Conservation (phyloP, 768 basidiomycete species). For the Boletus edulis region DNA sequence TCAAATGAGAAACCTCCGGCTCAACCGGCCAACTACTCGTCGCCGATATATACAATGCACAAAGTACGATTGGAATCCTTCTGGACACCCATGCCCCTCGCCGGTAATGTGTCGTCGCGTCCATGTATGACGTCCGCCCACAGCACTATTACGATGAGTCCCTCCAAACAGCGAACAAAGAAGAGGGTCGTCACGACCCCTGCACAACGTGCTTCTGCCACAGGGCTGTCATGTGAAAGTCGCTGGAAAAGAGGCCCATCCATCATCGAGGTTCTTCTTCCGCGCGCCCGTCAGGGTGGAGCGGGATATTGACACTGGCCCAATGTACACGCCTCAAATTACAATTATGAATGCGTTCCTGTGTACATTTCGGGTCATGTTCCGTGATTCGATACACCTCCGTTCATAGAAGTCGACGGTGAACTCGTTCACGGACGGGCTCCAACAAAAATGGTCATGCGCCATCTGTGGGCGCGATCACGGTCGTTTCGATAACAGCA, state of each 20-base stretch:
- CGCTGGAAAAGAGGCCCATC: neutral
- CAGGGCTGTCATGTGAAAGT: slow-evolving; percentile 11
- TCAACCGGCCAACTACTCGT: neutral
- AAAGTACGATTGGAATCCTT: neutral
- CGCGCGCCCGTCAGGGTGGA: slow-evolving; percentile 13
- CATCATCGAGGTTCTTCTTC: neutral
- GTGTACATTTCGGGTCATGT: neutral
- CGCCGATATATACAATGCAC: too few relatives aligned
- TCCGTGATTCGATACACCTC: slow-evolving; percentile 1
- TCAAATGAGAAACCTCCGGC: neutral
- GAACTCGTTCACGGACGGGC: neutral
- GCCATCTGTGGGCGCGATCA: neutral
- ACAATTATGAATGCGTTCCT: slow-evolving; percentile 6
- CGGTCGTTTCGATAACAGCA: neutral
- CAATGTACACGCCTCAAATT: neutral
- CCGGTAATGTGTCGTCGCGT: neutral
- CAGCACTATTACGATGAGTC: neutral
- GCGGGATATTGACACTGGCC: neutral
- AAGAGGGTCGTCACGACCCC: slow-evolving; percentile 4
- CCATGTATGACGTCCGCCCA: neutral
- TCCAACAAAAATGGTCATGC: neutral
- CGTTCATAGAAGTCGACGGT: slow-evolving; percentile 1
- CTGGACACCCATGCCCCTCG: neutral
- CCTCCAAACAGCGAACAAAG: neutral
- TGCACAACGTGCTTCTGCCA: slow-evolving; percentile 12